A percentile compares a stretch with the other conserved stretches of the same genome.
Conservation (phyloP, 2,329 filamentous ascomycete species). For the Aspergillus persii region DNA sequence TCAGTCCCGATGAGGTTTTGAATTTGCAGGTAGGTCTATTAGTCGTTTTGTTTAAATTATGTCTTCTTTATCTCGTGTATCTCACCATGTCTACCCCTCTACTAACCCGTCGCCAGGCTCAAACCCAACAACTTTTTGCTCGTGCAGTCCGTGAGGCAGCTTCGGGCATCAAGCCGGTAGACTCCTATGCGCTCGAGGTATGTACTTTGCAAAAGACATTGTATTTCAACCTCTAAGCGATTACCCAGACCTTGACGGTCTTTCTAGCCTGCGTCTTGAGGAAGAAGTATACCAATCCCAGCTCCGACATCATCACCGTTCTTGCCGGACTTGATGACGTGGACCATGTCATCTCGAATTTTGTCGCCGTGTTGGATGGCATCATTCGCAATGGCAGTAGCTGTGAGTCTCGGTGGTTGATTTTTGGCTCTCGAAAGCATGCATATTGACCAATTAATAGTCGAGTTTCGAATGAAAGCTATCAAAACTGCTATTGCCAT, state of each 20-base stretch:
- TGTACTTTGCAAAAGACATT: conserved; percentile 6
- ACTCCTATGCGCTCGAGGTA: conserved; percentile 84
- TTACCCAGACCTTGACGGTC: conserved; percentile 73
- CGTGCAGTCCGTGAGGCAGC: conserved; percentile 70
- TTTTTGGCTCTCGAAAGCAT: background rate
- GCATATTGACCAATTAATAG: conserved; percentile 43
- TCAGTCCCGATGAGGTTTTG: conserved; percentile 72
- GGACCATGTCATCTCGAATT: conserved; percentile 82
- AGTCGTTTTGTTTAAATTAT: background rate
- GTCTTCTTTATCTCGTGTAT: background rate
- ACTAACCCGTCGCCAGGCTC: conserved; percentile 44
- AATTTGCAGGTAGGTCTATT: conserved; percentile 67
- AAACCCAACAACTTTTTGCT: conserved; percentile 75
- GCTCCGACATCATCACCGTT: conserved; percentile 88
- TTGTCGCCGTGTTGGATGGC: conserved; percentile 77
- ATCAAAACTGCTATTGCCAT: conserved; percentile 78
- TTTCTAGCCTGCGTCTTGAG: conserved; percentile 79
- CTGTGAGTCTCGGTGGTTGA: conserved; percentile 52
- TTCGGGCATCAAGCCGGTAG: conserved; percentile 57
- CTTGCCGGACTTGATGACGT: conserved; percentile 86
- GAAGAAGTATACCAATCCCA: conserved; percentile 93
- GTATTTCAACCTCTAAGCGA: conserved; percentile 41
- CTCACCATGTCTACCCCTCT: background rate
- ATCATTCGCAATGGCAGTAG: conserved; percentile 74
- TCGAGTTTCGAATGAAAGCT: conserved; percentile 73